Conservation (phyloP, 441 rosid genomes). For the Euphorbia celastroides region DNA sequence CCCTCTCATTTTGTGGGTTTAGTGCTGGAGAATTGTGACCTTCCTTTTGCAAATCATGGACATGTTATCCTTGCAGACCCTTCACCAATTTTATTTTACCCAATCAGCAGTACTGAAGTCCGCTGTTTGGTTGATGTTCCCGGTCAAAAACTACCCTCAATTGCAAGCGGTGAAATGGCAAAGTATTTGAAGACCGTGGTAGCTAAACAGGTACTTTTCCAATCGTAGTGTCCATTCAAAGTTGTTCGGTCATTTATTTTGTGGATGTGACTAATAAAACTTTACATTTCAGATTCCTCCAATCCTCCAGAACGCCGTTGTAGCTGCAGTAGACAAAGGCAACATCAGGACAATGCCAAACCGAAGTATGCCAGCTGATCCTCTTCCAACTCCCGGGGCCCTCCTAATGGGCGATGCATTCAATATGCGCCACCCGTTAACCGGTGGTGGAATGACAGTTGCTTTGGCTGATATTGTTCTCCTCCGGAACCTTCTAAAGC, state of each 20-base stretch:
- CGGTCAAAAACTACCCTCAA: slow-evolving; percentile 58
- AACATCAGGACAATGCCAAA: slow-evolving; percentile 84
- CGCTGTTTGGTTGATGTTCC: slow-evolving; percentile 75
- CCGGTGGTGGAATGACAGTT: slow-evolving; percentile 95
- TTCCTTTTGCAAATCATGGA: slow-evolving; percentile 60
- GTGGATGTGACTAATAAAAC: background rate
- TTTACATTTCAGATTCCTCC: slow-evolving; percentile 51
- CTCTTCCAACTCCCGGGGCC: slow-evolving; percentile 82
- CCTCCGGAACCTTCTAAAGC: slow-evolving; percentile 66
- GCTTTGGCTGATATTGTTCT: slow-evolving; percentile 81
- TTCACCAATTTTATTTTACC: slow-evolving; percentile 65
- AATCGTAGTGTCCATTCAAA: background rate
- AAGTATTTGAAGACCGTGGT: slow-evolving; percentile 50
- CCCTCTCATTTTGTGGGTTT: slow-evolving; percentile 72
- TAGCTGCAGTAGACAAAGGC: slow-evolving; percentile 67
- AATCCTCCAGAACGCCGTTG: slow-evolving; percentile 50
- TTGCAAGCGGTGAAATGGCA: slow-evolving; percentile 77
- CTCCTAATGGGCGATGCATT: slow-evolving; percentile 89
- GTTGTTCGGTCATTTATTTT: background rate
- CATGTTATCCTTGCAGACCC: slow-evolving; percentile 68
- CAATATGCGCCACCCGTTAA: slow-evolving; percentile 94
- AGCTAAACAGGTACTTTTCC: slow-evolving; percentile 46
- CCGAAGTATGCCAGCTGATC: slow-evolving; percentile 90
- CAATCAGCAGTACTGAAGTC: slow-evolving; percentile 64
- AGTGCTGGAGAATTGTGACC: slow-evolving; percentile 60